phyloP scores from a whole-genome alignment of 441 rosid genomes.

The Adansonia gregorii region DNA sequence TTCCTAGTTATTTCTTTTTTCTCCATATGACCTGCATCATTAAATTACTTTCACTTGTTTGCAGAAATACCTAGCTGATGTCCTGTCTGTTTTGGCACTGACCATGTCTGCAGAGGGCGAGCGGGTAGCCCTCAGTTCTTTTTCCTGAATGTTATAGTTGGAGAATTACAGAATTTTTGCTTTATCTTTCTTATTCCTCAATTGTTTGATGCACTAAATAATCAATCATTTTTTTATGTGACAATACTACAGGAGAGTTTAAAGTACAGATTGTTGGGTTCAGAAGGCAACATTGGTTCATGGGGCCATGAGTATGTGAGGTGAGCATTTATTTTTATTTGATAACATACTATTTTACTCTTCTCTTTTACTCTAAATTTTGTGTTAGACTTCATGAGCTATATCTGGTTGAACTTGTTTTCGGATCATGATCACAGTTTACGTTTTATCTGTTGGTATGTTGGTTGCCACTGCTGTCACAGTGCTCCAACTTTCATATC shows the following conservation, averaged over 20 bases:
- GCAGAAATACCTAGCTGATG: slow-evolving; percentile 87
- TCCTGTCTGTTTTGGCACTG: slow-evolving; percentile 84
- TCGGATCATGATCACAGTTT: not conserved
- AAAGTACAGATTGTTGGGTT: slow-evolving; percentile 77
- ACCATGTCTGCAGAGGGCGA: slow-evolving; percentile 97
- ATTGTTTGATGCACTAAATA: not conserved
- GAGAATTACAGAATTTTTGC: not conserved
- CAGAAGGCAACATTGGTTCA: slow-evolving; percentile 86
- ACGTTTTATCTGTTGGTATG: not conserved
- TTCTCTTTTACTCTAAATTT: not conserved
- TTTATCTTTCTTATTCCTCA: not conserved
- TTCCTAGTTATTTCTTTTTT: slow-evolving; percentile 8
- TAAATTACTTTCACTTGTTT: slow-evolving; percentile 32
- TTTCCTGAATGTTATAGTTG: not conserved
- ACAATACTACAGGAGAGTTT: slow-evolving; percentile 74
- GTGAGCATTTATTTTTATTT: slow-evolving; percentile 36
- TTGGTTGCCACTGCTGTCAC: not conserved
- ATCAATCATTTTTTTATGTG: slow-evolving; percentile 24
- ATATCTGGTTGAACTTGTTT: not conserved
- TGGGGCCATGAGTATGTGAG: slow-evolving; percentile 98
- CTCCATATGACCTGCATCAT: not conserved
- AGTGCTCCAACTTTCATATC: not conserved
- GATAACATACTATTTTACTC: not conserved
- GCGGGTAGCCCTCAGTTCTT: slow-evolving; percentile 56
- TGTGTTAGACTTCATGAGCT: not conserved